phyloP scores from a whole-genome alignment of 2,329 filamentous ascomycete species.

The Monosporascus cannonballus region DNA sequence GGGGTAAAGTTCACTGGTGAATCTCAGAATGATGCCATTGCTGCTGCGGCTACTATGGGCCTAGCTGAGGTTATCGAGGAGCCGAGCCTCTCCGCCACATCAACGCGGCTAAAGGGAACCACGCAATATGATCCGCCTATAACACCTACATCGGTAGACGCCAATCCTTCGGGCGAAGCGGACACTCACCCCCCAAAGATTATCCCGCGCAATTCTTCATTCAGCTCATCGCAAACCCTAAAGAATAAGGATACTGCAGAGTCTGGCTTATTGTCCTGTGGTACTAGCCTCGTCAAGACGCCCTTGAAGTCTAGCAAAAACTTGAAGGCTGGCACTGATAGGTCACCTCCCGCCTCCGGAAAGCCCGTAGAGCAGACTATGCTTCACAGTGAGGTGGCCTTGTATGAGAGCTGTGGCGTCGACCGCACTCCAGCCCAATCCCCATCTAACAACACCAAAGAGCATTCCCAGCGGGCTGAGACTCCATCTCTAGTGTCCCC shows the following conservation, averaged over 20 bases:
- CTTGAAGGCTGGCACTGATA: too few species aligned
- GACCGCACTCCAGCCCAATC: too few species aligned
- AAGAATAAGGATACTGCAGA: neutral
- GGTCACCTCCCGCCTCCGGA: too few species aligned
- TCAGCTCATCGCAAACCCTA: neutral
- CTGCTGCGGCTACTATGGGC: neutral
- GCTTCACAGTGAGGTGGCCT: too few species aligned
- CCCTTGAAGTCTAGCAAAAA: too few species aligned
- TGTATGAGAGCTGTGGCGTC: too few species aligned
- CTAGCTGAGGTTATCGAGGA: neutral
- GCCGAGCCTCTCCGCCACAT: neutral
- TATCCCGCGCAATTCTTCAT: neutral
- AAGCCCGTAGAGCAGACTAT: too few species aligned
- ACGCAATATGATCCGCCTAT: neutral
- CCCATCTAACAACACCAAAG: too few species aligned
- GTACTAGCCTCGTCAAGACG: too few species aligned
- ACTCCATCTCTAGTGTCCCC: neutral
- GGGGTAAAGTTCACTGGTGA: neutral
- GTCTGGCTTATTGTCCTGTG: neutral
- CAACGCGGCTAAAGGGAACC: neutral
- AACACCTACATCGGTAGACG: neutral
- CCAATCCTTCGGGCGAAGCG: neutral
- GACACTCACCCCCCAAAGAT: neutral
- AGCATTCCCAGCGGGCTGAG: neutral
- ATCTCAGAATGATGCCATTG: neutral